Evolutionary conservation across 2,329 filamentous ascomycete genomes (phyloP), one percentile per base, ranked within the genome.

Genomic region (Fusarium decemcellulare): DNA sequence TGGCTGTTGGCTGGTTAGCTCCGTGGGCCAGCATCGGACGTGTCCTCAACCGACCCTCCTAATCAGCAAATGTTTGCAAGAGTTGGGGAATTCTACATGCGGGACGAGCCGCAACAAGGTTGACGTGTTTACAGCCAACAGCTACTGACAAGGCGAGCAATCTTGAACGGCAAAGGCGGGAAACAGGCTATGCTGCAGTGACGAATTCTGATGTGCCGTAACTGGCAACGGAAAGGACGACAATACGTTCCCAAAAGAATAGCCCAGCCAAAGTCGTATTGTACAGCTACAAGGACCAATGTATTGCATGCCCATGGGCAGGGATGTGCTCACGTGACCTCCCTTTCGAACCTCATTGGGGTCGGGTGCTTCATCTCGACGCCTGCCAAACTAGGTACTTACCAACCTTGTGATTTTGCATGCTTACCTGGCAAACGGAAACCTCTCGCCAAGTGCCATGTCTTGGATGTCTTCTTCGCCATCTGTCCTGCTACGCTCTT

Each of bases 181-280:
- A 67, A 51, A 36, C 34, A 14, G 42, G 42, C 54, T 51, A 58
- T 55, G 29, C 50, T 44, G 39, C 37, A 42, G 47, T 54, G 53
- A 70, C 63, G 43, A 39, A 42, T 48, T 27, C 34, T 54, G 43
- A 56, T 14, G 53, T 48, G 32, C 43, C 51, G 44, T 48, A 32
- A 50, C 48, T 55, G n/a, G 32, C 51, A 42, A 43, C 55, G 48
- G 59, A 52, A 58, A 50, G 44, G 37, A 47, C 55, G 47, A 51
- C 56, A 39, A 51, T 60, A 60, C 48, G 60, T 52, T 68, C 47
- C 55, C 44, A 55, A 58, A 54, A 53, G 39, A 57, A 27, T 39
- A 48, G 12, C 55, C 32, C 12, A 43, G 46, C 34, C 50, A 34
- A 57, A 52, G 23, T 44, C 42, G 48, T 39, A 56, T 60, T 10